A percentile compares a stretch with the other conserved stretches of the same genome.
Conservation (phyloP, 2,329 filamentous ascomycete genomes). For the Dryadomyces quercus-mongolicae region DNA sequence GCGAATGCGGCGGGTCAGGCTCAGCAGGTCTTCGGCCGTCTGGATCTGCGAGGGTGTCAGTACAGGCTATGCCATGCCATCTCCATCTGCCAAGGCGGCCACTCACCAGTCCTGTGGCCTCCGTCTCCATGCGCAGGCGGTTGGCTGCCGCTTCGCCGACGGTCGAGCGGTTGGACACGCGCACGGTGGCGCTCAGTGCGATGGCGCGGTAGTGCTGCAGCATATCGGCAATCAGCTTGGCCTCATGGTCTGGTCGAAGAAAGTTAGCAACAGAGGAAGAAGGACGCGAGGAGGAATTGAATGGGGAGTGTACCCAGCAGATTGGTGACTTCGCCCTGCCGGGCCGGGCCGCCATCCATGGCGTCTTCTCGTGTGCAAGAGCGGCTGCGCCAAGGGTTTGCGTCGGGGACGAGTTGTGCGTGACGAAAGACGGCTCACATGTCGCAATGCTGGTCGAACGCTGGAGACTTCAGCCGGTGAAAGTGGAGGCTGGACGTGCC, state of each 20-base stretch:
- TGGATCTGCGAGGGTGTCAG: conserved; percentile 20
- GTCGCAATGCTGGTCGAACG: too few species aligned
- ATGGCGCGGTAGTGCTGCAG: conserved; percentile 31
- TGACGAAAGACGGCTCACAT: too few species aligned
- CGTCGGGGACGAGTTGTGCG: too few species aligned
- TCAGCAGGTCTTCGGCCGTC: conserved; percentile 30
- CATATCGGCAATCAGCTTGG: conserved; percentile 30
- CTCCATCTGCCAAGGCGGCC: background rate
- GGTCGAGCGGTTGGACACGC: conserved; percentile 20
- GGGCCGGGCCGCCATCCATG: conserved; percentile 5
- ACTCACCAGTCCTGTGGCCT: conserved; percentile 24
- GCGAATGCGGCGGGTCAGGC: conserved; percentile 34
- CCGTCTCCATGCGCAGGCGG: conserved; percentile 26
- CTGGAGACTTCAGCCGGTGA: too few species aligned
- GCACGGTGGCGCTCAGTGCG: conserved; percentile 23
- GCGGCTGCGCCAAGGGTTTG: background rate
- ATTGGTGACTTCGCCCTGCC: conserved; percentile 5
- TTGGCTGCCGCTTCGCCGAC: conserved; percentile 26
- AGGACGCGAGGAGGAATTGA: too few species aligned
- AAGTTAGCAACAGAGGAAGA: background rate
- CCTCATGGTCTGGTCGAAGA: conserved; percentile 30
- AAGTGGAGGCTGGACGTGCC: too few species aligned
- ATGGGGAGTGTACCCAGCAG: conserved; percentile 5
- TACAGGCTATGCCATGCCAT: too few species aligned
- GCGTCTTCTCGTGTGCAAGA: background rate